These are phyloP conservation scores for Podila epigama DNA, from an alignment of 192 early-diverging fungal species.

Conservation along the genomic window DNA sequence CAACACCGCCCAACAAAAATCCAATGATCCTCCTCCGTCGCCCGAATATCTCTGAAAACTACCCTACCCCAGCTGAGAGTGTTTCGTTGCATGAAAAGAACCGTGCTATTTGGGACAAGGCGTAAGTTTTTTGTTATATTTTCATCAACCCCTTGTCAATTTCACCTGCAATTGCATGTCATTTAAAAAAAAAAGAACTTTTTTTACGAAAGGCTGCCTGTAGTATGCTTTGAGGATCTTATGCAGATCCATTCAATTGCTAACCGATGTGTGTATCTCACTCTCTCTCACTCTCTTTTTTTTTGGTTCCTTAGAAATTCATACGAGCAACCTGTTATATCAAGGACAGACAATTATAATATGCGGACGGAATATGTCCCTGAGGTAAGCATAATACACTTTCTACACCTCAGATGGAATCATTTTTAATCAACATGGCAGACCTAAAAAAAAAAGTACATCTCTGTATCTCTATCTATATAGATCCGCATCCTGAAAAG, in stretches of 20 bases:
- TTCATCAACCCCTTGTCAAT: no score
- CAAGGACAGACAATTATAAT: constrained; percentile 14
- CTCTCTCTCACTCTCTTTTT: not conserved
- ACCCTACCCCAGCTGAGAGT: no score
- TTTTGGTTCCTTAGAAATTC: constrained; percentile 6
- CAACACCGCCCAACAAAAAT: no score
- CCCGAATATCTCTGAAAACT: not conserved
- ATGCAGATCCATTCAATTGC: no score
- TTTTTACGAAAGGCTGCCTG: no score
- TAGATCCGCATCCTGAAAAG: constrained; percentile 42
- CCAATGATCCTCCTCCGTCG: no score
- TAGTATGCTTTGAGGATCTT: no score
- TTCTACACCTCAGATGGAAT: no score
- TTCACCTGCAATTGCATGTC: no score
- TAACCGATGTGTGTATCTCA: no score
- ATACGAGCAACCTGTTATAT: constrained; percentile 31
- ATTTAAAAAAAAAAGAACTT: not conserved
- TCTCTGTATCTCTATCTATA: not conserved
- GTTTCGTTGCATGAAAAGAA: constrained; percentile 21
- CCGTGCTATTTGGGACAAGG: constrained; percentile 31
- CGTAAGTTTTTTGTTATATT: constrained; percentile 5
- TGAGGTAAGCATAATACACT: no score
- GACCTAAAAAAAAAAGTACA: not conserved
- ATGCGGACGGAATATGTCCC: constrained; percentile 42
- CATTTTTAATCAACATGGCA: not conserved